These are phyloP conservation scores for Naganishia kalamii DNA, from an alignment of 768 basidiomycete genomes.

Conservation along the genomic window DNA sequence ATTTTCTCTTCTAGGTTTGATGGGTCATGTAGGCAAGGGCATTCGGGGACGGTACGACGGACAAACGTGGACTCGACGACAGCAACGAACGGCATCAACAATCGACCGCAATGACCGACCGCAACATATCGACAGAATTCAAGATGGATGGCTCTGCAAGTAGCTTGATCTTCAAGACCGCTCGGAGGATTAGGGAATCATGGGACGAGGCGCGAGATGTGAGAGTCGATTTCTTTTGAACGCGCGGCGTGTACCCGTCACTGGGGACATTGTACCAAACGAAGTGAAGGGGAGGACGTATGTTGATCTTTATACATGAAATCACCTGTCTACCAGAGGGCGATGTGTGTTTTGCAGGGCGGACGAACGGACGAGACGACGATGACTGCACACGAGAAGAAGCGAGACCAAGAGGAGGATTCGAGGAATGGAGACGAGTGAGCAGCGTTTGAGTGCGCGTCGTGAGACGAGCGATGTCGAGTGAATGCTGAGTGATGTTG, in stretches of 20 bases:
- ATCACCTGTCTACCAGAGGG: constrained; percentile 15
- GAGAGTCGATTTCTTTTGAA: constrained; percentile 18
- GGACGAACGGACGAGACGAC: background rate
- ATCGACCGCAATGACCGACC: no score
- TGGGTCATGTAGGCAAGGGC: constrained; percentile 1
- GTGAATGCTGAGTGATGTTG: constrained; percentile 7
- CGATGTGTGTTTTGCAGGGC: background rate
- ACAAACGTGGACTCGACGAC: background rate
- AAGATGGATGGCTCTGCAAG: background rate
- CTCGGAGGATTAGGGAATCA: constrained; percentile 1
- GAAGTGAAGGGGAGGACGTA: background rate
- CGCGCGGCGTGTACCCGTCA: background rate
- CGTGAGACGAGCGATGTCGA: constrained; percentile 8
- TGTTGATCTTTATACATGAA: constrained; percentile 17
- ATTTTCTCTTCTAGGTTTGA: background rate
- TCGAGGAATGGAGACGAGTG: background rate
- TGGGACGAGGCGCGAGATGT: constrained; percentile 16
- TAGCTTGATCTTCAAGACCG: background rate
- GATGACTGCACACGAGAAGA: background rate
- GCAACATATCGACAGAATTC: background rate
- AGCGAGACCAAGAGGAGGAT: background rate
- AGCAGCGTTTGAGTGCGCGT: constrained; percentile 16
- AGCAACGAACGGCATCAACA: background rate
- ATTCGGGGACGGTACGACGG: background rate
- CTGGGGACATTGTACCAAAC: background rate